Evolutionary conservation across 2,329 filamentous ascomycete species (phyloP).

Genomic region (Dendrostoma leiphaemia): DNA sequence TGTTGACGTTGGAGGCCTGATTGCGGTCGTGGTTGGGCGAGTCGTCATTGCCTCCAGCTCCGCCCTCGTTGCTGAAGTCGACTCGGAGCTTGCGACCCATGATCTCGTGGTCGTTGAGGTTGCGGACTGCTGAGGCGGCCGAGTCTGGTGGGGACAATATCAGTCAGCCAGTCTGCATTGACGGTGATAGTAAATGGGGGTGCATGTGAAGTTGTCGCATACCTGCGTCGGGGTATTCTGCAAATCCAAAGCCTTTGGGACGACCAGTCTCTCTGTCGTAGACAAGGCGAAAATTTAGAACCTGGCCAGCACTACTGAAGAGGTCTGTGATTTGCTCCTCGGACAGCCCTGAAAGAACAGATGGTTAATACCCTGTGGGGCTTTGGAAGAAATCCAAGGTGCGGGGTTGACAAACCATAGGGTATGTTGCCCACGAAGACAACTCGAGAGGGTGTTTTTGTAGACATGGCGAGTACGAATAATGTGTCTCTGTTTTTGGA

Average conservation of each 20-base stretch:
- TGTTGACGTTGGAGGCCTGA: slow-evolving; percentile 4
- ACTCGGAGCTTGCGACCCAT: slow-evolving; percentile 93
- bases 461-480: slow-evolving; percentile 61
- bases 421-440: slow-evolving; percentile 85
- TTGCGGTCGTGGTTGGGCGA: slow-evolving; percentile 14
- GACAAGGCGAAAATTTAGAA: slow-evolving; percentile 88
- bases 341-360: slow-evolving; percentile 67
- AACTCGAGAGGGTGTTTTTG: slow-evolving; percentile 72
- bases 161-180: slow-evolving; percentile 10
- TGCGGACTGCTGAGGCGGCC: slow-evolving; percentile 89
- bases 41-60: slow-evolving; percentile 29
- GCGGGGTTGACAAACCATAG: slow-evolving; percentile 57
- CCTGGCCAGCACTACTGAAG: slow-evolving; percentile 84
- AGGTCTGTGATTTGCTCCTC: slow-evolving; percentile 96
- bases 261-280: slow-evolving; percentile 94
- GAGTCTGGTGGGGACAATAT: slow-evolving; percentile 49
- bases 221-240: slow-evolving; percentile 92
- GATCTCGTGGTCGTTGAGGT: slow-evolving; percentile 92
- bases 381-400: not conserved
- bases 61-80: slow-evolving; percentile 92
- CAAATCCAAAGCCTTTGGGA: slow-evolving; percentile 95
- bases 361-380: slow-evolving; percentile 6
- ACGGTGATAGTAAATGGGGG: slow-evolving; percentile 1
- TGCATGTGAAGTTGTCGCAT: slow-evolving; percentile 24
- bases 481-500: no score